Evolutionary conservation across 352 stramenopile species (phyloP).

Genomic region (Pythium phragmiticola): DNA sequence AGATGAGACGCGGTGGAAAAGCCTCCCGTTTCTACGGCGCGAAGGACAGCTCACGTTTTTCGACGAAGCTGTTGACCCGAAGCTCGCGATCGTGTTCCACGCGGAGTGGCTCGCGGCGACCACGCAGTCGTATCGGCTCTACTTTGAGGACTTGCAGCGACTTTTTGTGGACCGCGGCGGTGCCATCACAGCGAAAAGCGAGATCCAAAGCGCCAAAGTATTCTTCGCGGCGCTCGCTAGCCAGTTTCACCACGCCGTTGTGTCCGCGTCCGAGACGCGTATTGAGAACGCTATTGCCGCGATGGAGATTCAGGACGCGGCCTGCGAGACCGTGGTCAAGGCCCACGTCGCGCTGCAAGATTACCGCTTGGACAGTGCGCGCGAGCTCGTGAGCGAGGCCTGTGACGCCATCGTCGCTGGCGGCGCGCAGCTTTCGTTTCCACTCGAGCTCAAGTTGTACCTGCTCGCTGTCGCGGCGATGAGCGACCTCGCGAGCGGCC

Average conservation of each 20-base stretch:
- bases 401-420: constrained; percentile 32
- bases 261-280: constrained; percentile 14
- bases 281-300: constrained; percentile 21
- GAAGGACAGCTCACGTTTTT: constrained; percentile 58
- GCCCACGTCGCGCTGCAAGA: constrained; percentile 19
- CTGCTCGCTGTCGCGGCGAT: constrained; percentile 39
- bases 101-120: constrained; percentile 38
- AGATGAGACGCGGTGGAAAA: constrained; percentile 53
- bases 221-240: constrained; percentile 22
- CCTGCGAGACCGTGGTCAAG: constrained; percentile 6
- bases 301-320: constrained; percentile 14
- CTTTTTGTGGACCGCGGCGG: constrained; percentile 17
- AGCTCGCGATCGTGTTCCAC: constrained; percentile 47
- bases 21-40: constrained; percentile 51
- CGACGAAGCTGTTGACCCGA: constrained; percentile 46
- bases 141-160: constrained; percentile 50
- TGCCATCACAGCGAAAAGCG: constrained; percentile 21
- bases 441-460: constrained; percentile 63
- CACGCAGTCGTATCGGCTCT: constrained; percentile 55
- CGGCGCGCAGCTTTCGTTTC: constrained; percentile 47
- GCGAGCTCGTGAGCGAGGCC: constrained; percentile 26
- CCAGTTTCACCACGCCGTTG: constrained; percentile 24
- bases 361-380: constrained; percentile 19
- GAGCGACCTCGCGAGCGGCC: constrained; percentile 11
- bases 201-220: constrained; percentile 19